Evolutionary conservation across 2,329 filamentous ascomycete genomes (phyloP).

Genomic region (Thermoascus crustaceus): DNA sequence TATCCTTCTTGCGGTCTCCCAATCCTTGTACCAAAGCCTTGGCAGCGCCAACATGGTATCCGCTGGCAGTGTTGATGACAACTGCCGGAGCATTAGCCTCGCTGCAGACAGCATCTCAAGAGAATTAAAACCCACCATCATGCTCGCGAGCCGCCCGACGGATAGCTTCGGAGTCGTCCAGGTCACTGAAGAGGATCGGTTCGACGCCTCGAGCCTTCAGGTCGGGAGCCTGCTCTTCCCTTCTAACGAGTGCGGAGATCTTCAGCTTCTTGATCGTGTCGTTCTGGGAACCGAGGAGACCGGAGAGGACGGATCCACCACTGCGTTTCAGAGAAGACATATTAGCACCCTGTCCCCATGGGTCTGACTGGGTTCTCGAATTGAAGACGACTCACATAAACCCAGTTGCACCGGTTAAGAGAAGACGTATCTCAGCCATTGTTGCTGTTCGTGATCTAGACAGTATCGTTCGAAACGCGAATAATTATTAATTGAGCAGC

Average conservation of each 20-base stretch:
- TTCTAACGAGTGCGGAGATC: conserved; percentile 9
- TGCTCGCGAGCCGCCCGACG: conserved; percentile 8
- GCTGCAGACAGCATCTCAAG: no score
- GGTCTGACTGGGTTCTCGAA: no score
- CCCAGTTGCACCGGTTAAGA: background rate
- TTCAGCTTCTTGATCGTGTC: background rate
- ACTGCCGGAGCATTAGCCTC: no score
- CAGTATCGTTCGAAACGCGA: no score
- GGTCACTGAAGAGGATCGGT: conserved; percentile 7
- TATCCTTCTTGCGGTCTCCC: conserved; percentile 27
- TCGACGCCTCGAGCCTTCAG: conserved; percentile 5
- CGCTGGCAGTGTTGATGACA: conserved; percentile 38
- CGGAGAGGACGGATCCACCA: conserved; percentile 4
- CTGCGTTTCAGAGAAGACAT: background rate
- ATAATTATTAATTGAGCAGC: no score
- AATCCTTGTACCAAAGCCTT: conserved; percentile 39
- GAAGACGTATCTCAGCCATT: no score
- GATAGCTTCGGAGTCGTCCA: conserved; percentile 11
- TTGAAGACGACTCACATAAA: conserved; percentile 2
- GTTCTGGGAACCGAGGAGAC: background rate
- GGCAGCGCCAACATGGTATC: conserved; percentile 31
- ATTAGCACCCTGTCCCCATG: no score
- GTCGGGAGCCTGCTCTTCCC: conserved; percentile 3
- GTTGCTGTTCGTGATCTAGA: no score
- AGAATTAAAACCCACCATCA: no score